Evolutionary conservation across 2,329 filamentous ascomycete genomes (phyloP), one percentile per base, ranked within the genome.

Genomic region (Monilinia fructigena): DNA sequence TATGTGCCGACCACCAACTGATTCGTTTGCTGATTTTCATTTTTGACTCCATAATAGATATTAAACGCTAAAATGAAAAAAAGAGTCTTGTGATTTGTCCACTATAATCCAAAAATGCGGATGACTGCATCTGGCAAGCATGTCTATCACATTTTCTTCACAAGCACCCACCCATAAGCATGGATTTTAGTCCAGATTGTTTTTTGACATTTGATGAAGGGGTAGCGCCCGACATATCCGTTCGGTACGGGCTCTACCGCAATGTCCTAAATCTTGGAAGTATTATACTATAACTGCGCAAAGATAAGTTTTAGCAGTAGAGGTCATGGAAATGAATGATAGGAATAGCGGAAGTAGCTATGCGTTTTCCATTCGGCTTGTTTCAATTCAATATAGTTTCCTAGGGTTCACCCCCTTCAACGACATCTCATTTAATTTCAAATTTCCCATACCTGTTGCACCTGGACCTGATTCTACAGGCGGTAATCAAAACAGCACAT

Each of bases 131-230:
- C 63, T 65, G 26, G 31, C 55, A 55, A 38, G 63, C 63, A 65
- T 65, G 47, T 65, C 56, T 65, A 61, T 65, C 63, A 65, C 63
- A 65, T 65, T 65, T 61, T 65, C 63, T 65, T 65, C 63, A 53
- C 20, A 48, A 54, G 42, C 35, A 54, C 12, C 60, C 48, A 63
- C 48, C 47, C 60, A 63, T 26, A 40, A n/a, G 53, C 59, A 62
- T 60, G 56, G 28, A 38, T 35, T 62, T 60, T 28, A 61, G 42
- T 38, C 18, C 40, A 60, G 26, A 56, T 45, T 63, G 52, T 35
- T 56, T 47, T 47, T 56, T 47, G 26, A 63, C 38, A 47, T 59
- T 47, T 28, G 45, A 53, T 42, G 47, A 63, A 63, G 31, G 56
- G 47, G 50, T 26, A 42, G 35, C 40, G 45, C 23, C 47, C 63